Evolutionary conservation across 2,329 filamentous ascomycete genomes (phyloP).

Genomic region (Lecanoromycetidae sp.): DNA sequence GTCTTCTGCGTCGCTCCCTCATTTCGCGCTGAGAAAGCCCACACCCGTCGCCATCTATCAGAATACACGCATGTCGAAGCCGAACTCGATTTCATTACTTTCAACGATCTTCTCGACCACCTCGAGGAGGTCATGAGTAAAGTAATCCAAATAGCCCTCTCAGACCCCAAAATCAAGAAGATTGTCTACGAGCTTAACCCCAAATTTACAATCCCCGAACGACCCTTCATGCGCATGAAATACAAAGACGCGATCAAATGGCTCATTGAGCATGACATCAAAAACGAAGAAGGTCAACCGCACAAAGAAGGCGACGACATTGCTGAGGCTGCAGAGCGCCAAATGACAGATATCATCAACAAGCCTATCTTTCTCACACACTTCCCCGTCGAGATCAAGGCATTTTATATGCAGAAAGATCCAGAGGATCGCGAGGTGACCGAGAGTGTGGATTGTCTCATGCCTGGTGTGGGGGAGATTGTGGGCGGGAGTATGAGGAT

Average conservation of each 20-base stretch:
- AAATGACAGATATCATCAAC: conserved; percentile 96
- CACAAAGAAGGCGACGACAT: conserved; percentile 96
- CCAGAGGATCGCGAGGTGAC: conserved; percentile 68
- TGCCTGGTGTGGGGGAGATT: conserved; percentile 96
- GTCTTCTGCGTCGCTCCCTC: conserved; percentile 98
- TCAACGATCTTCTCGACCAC: conserved; percentile 76
- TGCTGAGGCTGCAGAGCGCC: conserved; percentile 88
- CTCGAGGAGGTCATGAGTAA: conserved; percentile 79
- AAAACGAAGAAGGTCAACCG: conserved; percentile 80
- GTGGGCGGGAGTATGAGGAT: conserved; percentile 96
- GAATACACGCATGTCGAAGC: conserved; percentile 97
- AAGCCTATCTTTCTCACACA: conserved; percentile 90
- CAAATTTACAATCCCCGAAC: conserved; percentile 64
- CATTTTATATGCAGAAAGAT: conserved; percentile 97
- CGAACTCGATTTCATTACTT: conserved; percentile 91
- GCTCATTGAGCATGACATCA: conserved; percentile 80
- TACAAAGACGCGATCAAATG: conserved; percentile 91
- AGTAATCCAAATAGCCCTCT: conserved; percentile 66
- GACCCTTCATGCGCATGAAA: conserved; percentile 89
- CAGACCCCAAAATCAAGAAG: conserved; percentile 58
- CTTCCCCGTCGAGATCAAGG: conserved; percentile 95
- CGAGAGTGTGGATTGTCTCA: conserved; percentile 73
- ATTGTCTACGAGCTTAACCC: conserved; percentile 84
- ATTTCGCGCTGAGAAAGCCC: conserved; percentile 92
- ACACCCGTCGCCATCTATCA: conserved; percentile 85